Evolutionary conservation across 2,329 filamentous ascomycete genomes (phyloP), one percentile per base, ranked within the genome.

Genomic region (Lecanicillium sp.): DNA sequence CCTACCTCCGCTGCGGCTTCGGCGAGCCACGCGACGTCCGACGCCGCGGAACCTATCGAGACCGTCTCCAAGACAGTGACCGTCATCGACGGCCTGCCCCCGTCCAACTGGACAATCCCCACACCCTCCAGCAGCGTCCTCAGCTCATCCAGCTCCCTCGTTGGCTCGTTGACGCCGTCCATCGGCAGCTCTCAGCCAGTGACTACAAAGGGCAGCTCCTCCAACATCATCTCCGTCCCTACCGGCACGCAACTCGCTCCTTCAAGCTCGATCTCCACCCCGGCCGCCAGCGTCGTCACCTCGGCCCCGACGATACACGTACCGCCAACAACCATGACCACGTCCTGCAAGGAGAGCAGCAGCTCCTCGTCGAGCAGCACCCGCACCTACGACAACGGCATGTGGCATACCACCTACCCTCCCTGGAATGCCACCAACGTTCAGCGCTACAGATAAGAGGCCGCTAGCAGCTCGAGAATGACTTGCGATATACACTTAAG

Each of bases 321-420:
- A 12, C 22, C 29, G 7, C 10, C 4, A 30, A 37, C 41, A 15
- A 22, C 41, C 5, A 15, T 19, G 10, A 19, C 48, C 27, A 42
- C 49, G 13, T 41, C 45, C 25, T 46, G 47, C 20, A 40, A 45
- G 20, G 50, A 49, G 14, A 40, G 42, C 37, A 39, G 42, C 18
- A 31, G 47, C 10, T 45, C 46, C 9, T 48, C 52, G 12, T 41
- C 48, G 20, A 46, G 53, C n/a, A 46, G 48, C 25, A 58, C 57
- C 13, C 54, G 61, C 30, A 57, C 56, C 11, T 55, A 61, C 29
- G 66, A 71, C 40, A 46, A 71, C 38, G 67, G 68, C 14, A 51
- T 51, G 36, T 71, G 68, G 69, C 65, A 67, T 41, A 67, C 67
- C 4, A 58, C 58, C 1, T 71, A 69, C 39, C 64, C 65, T 3